These are phyloP conservation scores for Asclepias syriaca DNA, from an alignment of 257 asterid species.

Conservation along the genomic window DNA sequence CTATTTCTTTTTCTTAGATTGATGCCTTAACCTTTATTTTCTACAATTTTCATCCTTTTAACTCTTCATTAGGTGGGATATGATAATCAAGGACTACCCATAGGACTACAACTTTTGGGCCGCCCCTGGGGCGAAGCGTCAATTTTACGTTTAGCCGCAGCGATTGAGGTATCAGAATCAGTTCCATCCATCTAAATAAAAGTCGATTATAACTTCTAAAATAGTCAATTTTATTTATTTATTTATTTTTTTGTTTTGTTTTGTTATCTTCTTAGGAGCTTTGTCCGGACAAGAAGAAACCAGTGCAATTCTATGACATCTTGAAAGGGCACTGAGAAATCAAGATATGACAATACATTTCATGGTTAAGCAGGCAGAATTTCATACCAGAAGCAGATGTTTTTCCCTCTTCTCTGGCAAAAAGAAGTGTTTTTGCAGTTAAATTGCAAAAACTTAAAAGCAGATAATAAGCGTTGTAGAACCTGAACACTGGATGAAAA, in stretches of 20 bases:
- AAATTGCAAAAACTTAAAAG: not conserved
- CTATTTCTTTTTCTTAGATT: too few relatives aligned
- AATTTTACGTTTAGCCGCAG: conserved; percentile 77
- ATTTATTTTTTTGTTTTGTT: not conserved
- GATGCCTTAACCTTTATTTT: too few relatives aligned
- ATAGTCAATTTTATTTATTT: not conserved
- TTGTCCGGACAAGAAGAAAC: conserved; percentile 64
- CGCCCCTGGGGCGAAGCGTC: conserved; percentile 99
- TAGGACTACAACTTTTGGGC: conserved; percentile 86
- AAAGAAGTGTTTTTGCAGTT: not conserved
- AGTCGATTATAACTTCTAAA: not conserved
- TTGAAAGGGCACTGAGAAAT: conserved; percentile 53
- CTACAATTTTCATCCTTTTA: too few relatives aligned
- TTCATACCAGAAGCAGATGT: not conserved
- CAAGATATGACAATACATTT: not conserved
- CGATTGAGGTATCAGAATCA: conserved; percentile 52
- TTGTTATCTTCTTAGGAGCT: conserved; percentile 47
- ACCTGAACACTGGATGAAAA: not conserved
- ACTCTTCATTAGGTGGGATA: conserved; percentile 58
- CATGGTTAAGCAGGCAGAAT: not conserved
- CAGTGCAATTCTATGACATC: conserved; percentile 65
- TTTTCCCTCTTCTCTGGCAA: not conserved
- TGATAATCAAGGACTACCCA: conserved; percentile 94
- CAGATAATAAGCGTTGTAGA: not conserved
- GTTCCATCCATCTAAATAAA: not conserved